Evolutionary conservation across 306 rosid genomes (phyloP).

Genomic region (Trichosanthes truncata): DNA sequence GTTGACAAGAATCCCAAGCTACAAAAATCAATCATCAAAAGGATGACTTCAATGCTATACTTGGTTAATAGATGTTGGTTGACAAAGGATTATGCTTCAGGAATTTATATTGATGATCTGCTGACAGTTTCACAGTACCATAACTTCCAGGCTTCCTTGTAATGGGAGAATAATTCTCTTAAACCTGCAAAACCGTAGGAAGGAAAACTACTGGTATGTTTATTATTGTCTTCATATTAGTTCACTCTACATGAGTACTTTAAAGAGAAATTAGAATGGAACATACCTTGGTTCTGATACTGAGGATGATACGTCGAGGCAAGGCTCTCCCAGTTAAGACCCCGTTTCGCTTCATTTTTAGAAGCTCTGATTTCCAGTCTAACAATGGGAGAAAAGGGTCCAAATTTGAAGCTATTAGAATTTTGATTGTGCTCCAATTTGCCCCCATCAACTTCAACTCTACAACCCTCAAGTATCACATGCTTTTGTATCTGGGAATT

Average conservation of each 20-base stretch:
- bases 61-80: background rate
- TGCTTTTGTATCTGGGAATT: constrained; percentile 18
- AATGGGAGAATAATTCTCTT: constrained; percentile 77
- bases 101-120: constrained; percentile 30
- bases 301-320: constrained; percentile 53
- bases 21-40: constrained; percentile 1
- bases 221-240: background rate
- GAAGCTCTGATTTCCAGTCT: constrained; percentile 31
- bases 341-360: constrained; percentile 28
- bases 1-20: background rate
- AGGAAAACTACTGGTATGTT: background rate
- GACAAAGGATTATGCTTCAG: constrained; percentile 22
- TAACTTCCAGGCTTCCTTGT: constrained; percentile 79
- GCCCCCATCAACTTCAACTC: constrained; percentile 23
- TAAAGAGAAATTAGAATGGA: background rate
- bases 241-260: background rate
- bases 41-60: background rate
- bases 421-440: constrained; percentile 24
- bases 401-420: constrained; percentile 55
- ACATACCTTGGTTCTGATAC: constrained; percentile 81
- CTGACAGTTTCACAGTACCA: constrained; percentile 79
- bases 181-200: constrained; percentile 39
- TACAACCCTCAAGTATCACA: constrained; percentile 14
- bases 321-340: constrained; percentile 55
- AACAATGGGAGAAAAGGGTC: constrained; percentile 71